These are phyloP conservation scores for Cephaloascus albidus DNA, from an alignment of 805 yeast genomes.

Conservation along the genomic window DNA sequence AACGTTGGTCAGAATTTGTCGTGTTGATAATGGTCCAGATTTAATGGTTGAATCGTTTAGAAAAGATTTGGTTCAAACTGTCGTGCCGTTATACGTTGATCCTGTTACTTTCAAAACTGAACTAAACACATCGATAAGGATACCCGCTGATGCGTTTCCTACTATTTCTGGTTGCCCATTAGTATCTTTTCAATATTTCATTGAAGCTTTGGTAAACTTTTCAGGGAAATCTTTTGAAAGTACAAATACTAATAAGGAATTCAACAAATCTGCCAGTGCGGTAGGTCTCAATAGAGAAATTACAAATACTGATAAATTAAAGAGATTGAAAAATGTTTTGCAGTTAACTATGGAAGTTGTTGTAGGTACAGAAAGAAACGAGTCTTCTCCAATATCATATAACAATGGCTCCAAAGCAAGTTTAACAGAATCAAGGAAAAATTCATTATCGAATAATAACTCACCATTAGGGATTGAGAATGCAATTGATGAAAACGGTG, in stretches of 20 bases:
- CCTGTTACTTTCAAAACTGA: constrained; percentile 49
- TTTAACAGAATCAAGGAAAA: neutral
- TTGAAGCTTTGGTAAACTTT: constrained; percentile 77
- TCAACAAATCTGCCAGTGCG: neutral
- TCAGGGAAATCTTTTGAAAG: constrained; percentile 36
- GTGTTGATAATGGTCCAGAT: constrained; percentile 49
- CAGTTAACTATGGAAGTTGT: constrained; percentile 75
- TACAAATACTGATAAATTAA: constrained; percentile 73
- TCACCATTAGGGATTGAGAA: neutral
- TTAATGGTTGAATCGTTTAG: constrained; percentile 64
- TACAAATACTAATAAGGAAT: neutral
- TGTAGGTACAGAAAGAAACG: constrained; percentile 65
- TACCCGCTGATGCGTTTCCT: constrained; percentile 83
- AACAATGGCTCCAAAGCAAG: neutral
- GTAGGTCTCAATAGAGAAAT: constrained; percentile 18
- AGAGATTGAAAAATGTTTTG: constrained; percentile 66
- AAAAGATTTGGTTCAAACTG: constrained; percentile 72
- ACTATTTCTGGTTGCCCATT: constrained; percentile 64
- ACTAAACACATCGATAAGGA: constrained; percentile 51
- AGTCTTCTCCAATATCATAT: neutral
- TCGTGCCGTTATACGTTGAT: constrained; percentile 73
- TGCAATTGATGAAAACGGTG: neutral
- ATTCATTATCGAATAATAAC: neutral
- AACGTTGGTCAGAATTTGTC: constrained; percentile 72
- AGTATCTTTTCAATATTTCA: constrained; percentile 74